These are phyloP conservation scores for Aspergillus japonicus DNA, from an alignment of 2,329 filamentous ascomycete genomes.

Conservation along the genomic window DNA sequence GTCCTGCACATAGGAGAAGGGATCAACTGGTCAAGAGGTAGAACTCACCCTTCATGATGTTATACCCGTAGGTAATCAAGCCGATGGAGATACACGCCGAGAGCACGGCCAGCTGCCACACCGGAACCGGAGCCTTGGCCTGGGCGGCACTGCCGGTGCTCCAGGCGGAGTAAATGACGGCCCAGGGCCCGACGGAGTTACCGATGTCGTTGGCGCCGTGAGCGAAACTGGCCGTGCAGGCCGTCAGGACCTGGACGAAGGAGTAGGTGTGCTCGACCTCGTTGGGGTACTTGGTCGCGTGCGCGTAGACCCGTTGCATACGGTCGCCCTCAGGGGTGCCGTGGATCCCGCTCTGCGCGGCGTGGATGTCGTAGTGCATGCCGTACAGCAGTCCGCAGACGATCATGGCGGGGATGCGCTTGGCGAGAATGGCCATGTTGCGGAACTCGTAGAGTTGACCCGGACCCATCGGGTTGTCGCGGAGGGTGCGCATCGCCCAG, in stretches of 20 bases:
- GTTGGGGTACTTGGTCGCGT: conserved; percentile 65
- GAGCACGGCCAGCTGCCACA: conserved; percentile 75
- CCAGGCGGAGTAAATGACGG: conserved; percentile 69
- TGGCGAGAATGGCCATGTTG: conserved; percentile 64
- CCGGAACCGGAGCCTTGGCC: conserved; percentile 64
- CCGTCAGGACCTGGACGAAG: conserved; percentile 56
- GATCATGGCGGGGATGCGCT: conserved; percentile 68
- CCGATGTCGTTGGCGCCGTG: conserved; percentile 76
- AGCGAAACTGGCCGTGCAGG: conserved; percentile 52
- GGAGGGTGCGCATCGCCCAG: conserved; percentile 78
- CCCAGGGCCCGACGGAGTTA: conserved; percentile 69
- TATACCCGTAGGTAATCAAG: conserved; percentile 74
- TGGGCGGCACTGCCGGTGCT: conserved; percentile 59
- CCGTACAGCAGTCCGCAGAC: conserved; percentile 68
- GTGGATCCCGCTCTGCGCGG: conserved; percentile 66
- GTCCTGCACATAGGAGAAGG: not conserved
- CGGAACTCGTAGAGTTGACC: conserved; percentile 72
- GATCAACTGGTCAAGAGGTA: too few species aligned
- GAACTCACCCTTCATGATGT: conserved; percentile 72
- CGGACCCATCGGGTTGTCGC: conserved; percentile 68
- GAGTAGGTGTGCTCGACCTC: conserved; percentile 64
- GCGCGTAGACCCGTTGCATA: conserved; percentile 66
- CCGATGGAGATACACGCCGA: conserved; percentile 63
- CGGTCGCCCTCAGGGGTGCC: conserved; percentile 72
- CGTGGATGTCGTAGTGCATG: conserved; percentile 78